Evolutionary conservation across 306 rosid genomes (phyloP).

Genomic region (Crotalaria pallida): DNA sequence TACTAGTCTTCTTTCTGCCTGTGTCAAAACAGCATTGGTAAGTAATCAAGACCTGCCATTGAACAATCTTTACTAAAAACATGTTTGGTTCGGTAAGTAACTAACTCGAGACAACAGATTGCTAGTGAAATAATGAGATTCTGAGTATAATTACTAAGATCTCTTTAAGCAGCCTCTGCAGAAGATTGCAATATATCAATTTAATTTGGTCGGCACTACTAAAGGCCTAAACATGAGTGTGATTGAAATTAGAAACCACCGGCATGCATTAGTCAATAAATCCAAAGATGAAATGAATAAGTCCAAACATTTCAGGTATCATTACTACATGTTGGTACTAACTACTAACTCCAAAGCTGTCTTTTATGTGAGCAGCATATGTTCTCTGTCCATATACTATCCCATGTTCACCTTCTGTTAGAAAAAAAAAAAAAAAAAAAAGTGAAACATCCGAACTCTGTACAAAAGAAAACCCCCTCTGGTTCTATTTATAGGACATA

Average conservation of each 20-base stretch:
- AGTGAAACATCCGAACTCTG: slow-evolving; percentile 2
- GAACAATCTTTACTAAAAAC: no score
- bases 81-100: no score
- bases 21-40: no score
- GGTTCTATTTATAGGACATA: no score
- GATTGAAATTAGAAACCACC: neutral
- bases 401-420: slow-evolving; percentile 11
- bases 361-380: neutral
- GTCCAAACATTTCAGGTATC: neutral
- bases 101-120: neutral
- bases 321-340: neutral
- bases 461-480: no score
- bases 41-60: no score
- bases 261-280: neutral
- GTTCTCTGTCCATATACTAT: neutral
- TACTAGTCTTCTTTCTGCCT: no score
- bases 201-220: neutral
- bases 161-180: neutral
- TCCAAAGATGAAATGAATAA: neutral
- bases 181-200: neutral
- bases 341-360: slow-evolving; percentile 21
- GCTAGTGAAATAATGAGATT: neutral
- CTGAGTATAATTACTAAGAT: neutral
- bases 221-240: neutral
- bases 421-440: no score